Base-by-base conservation (phyloP, 768 basidiomycete species). In the Xerocomellus chrysenteron region DNA sequence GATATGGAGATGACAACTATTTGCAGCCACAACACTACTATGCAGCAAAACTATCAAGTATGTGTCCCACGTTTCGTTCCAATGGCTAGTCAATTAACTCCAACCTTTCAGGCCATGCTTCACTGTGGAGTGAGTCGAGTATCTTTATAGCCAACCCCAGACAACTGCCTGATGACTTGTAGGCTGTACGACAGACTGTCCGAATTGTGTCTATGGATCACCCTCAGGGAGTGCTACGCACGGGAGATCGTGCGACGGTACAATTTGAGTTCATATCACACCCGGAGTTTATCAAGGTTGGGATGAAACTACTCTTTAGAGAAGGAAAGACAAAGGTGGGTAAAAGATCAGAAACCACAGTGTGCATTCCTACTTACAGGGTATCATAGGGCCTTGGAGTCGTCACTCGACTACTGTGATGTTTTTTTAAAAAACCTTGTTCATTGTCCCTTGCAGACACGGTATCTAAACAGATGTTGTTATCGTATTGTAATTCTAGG, bases 171-270 rank as follows among this genome's bases (percentile, higher is more conserved):
- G 52, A 58, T 52, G 44, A 21, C 33, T 49, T 59, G n/a, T 60
- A 92, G 90, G 92, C 92, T 59, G 79, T 94, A 37, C 86, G 92
- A 32, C 94, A 97, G 76, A 97, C 94, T 2, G 94, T 96, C 19
- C 82, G 88, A 52, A 94, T 97, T 60, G 71, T 94, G n/a, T 84
- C 79, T 41, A 92, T 94, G 81, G 94, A 98, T 67, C 88, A 94
- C 61, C 90, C 92, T 8, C 88, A 91, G 66, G 89, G 88, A 13
- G 78, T 96, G 37, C 77, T 99, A 30, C 86, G 96, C 19, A 99
- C 96, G 0, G 97, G 97, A 5, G 97, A 99, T 68, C 83, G 94
- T 33, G 92, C 94, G 3, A 94, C 87, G 3, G 93, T 98, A n/a
- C 82, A 83, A 35, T 98, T 98, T 64, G 92, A 98, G 74, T 96